phyloP scores from a whole-genome alignment of 257 asterid species.

The Catharanthus roseus region DNA sequence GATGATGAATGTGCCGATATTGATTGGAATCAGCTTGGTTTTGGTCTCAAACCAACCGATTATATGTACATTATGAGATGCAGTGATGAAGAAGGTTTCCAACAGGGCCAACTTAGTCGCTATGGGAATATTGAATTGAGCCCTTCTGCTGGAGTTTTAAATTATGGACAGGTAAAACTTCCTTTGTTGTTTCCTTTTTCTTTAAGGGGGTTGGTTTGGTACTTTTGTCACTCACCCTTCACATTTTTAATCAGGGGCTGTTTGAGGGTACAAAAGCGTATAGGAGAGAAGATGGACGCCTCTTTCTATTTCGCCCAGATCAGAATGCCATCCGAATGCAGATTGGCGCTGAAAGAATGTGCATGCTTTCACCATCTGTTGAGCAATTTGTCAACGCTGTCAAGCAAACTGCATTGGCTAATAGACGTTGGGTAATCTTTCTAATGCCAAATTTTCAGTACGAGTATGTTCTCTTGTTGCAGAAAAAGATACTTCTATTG shows the following conservation, averaged over 20 bases:
- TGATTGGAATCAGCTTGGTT: slow-evolving; percentile 74
- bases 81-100: slow-evolving; percentile 37
- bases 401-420: slow-evolving; percentile 64
- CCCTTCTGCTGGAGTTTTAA: slow-evolving; percentile 73
- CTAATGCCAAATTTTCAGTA: neutral
- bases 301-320: slow-evolving; percentile 65
- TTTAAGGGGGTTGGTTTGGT: neutral
- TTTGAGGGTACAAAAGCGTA: slow-evolving; percentile 74
- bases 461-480: too few species aligned
- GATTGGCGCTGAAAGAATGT: slow-evolving; percentile 72
- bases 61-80: slow-evolving; percentile 57
- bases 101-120: slow-evolving; percentile 41
- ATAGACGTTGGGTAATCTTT: slow-evolving; percentile 60
- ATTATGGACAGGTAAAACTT: slow-evolving; percentile 66
- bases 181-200: neutral
- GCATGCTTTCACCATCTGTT: slow-evolving; percentile 65
- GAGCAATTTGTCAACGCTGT: slow-evolving; percentile 60
- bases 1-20: slow-evolving; percentile 37
- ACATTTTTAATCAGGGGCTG: slow-evolving; percentile 23
- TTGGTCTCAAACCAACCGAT: slow-evolving; percentile 47
- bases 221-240: neutral
- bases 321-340: slow-evolving; percentile 77
- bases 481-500: too few species aligned
- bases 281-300: slow-evolving; percentile 51
- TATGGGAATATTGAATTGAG: slow-evolving; percentile 61